Conservation (phyloP, 768 basidiomycete genomes). For the Kwoniella sp. region DNA sequence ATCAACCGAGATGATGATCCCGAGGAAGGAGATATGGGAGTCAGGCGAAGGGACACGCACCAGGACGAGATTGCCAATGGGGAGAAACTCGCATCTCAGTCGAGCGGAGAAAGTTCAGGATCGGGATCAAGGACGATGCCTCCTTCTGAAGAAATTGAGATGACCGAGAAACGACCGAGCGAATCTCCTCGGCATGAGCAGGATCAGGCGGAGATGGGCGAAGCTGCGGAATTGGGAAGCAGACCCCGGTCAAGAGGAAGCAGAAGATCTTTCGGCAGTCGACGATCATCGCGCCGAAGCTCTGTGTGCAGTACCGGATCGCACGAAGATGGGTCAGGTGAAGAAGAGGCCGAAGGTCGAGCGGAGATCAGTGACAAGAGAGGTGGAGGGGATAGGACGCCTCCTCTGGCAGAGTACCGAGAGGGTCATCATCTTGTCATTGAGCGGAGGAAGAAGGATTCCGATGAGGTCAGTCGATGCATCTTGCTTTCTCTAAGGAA, state of each 20-base stretch:
- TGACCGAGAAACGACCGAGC: constrained; percentile 23
- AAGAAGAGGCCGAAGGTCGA: constrained; percentile 31
- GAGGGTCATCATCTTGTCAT: constrained; percentile 71
- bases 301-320: constrained; percentile 20
- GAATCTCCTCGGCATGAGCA: background rate
- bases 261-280: constrained; percentile 1
- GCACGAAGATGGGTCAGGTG: constrained; percentile 28
- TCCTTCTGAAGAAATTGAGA: constrained; percentile 37
- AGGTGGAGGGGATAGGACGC: constrained; percentile 45
- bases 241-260: constrained; percentile 6
- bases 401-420: constrained; percentile 64
- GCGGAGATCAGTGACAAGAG: constrained; percentile 29
- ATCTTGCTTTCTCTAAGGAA: no score
- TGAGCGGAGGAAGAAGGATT: constrained; percentile 64
- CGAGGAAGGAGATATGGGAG: constrained; percentile 62
- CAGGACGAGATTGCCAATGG: constrained; percentile 4
- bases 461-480: constrained; percentile 63
- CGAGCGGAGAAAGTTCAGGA: constrained; percentile 45
- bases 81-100: constrained; percentile 30
- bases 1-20: constrained; percentile 74
- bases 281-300: constrained; percentile 26
- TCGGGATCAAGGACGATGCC: constrained; percentile 30
- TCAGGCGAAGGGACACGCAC: constrained; percentile 37
- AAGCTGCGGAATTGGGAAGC: constrained; percentile 28
- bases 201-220: constrained; percentile 8